Evolutionary conservation across 345 rosid species (phyloP).

Genomic region (Viola odorata): DNA sequence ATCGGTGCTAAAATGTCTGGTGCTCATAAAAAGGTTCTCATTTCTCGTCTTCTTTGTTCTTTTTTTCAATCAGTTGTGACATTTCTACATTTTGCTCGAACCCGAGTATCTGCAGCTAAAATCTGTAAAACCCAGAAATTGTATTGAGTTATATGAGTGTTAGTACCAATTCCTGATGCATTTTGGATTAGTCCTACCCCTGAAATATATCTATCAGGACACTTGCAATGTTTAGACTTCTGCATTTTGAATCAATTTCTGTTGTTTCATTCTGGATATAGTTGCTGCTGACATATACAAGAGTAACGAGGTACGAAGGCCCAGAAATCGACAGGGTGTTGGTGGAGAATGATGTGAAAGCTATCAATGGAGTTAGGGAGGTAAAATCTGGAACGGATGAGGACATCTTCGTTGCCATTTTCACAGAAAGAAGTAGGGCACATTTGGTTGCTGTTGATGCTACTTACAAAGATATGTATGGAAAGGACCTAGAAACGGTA

Average conservation of each 20-base stretch:
- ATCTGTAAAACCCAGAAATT: no score
- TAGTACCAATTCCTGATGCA: no score
- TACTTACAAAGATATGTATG: conserved; percentile 43
- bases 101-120: neutral
- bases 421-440: conserved; percentile 53
- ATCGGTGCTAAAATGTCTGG: conserved; percentile 34
- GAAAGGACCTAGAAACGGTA: conserved; percentile 54
- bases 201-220: no score
- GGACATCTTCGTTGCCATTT: conserved; percentile 46
- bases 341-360: conserved; percentile 46
- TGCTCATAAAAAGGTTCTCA: conserved; percentile 48
- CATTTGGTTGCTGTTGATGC: conserved; percentile 46
- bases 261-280: conserved; percentile 11
- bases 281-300: conserved; percentile 53
- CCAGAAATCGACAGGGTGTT: conserved; percentile 36
- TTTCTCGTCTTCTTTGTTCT: neutral
- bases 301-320: conserved; percentile 48
- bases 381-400: conserved; percentile 68
- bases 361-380: conserved; percentile 63
- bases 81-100: neutral
- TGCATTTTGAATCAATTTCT: neutral
- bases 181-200: no score
- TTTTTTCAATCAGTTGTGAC: neutral
- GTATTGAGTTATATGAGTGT: no score
- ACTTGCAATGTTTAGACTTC: no score